Conservation (phyloP, 2,329 filamentous ascomycete genomes). For the Pseudogymnoascus sp. region DNA sequence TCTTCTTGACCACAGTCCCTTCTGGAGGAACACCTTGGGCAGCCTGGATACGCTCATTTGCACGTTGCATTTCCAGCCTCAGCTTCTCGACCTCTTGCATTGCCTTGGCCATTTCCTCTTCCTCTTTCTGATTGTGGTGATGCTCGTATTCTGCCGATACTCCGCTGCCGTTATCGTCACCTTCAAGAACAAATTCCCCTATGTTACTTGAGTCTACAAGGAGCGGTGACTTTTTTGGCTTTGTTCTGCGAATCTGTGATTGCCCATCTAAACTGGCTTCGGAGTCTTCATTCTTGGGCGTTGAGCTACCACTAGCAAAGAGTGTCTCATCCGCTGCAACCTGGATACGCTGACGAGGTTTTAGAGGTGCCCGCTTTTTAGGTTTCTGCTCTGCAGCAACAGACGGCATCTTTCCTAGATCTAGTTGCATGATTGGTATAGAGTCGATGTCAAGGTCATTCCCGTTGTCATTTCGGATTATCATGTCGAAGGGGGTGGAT, state of each 20-base stretch:
- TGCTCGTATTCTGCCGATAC: slow-evolving; percentile 48
- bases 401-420: slow-evolving; percentile 50
- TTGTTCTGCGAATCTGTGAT: slow-evolving; percentile 40
- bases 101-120: slow-evolving; percentile 80
- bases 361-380: slow-evolving; percentile 31
- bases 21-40: slow-evolving; percentile 59
- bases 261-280: slow-evolving; percentile 42
- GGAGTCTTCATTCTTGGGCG: slow-evolving; percentile 43
- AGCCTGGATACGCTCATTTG: slow-evolving; percentile 64
- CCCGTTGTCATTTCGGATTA: slow-evolving; percentile 62
- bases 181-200: slow-evolving; percentile 60
- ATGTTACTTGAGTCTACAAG: slow-evolving; percentile 83
- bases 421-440: slow-evolving; percentile 91
- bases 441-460: slow-evolving; percentile 82
- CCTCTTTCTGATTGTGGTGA: slow-evolving; percentile 57
- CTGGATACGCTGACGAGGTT: slow-evolving; percentile 51
- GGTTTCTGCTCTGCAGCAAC: slow-evolving; percentile 19
- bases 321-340: slow-evolving; percentile 69
- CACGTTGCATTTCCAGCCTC: slow-evolving; percentile 80
- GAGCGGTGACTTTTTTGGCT: slow-evolving; percentile 57
- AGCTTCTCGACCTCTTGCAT: slow-evolving; percentile 82
- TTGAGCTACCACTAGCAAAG: slow-evolving; percentile 42
- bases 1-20: slow-evolving; percentile 53
- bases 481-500: slow-evolving; percentile 71
- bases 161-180: slow-evolving; percentile 30